Conservation (phyloP, 148 eudicot species). For the Spergularia bocconei region DNA sequence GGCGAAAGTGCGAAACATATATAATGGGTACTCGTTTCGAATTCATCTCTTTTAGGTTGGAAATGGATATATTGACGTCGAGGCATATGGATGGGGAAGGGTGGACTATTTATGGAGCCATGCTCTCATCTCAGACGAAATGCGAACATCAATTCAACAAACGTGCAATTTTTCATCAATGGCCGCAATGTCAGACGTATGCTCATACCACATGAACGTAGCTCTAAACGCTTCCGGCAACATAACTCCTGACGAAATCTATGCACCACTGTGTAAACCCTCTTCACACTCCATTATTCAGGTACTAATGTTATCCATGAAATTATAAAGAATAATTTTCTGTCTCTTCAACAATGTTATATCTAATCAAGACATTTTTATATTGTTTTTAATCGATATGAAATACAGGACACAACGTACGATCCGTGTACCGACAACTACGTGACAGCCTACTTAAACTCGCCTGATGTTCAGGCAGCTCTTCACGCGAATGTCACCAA, state of each 20-base stretch:
- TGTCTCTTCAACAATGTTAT: neutral
- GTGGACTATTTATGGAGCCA: slow-evolving; percentile 15
- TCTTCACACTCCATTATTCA: neutral
- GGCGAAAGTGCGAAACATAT: no score
- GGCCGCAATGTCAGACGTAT: neutral
- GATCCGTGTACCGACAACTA: slow-evolving; percentile 19
- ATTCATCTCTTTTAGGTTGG: neutral
- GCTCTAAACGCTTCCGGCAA: neutral
- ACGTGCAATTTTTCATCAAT: slow-evolving; percentile 7
- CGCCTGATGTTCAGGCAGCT: slow-evolving; percentile 18
- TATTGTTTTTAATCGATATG: neutral
- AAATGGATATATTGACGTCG: neutral
- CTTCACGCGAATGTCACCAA: slow-evolving; percentile 14
- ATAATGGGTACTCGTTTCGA: no score
- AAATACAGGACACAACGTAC: slow-evolving; percentile 12
- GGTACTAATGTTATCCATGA: neutral
- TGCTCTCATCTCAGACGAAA: slow-evolving; percentile 16
- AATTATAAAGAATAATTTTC: neutral
- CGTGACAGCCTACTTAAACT: slow-evolving; percentile 6
- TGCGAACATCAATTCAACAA: neutral
- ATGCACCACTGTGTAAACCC: slow-evolving; percentile 10
- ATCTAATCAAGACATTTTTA: neutral
- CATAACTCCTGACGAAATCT: slow-evolving; percentile 9
- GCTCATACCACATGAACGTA: neutral
- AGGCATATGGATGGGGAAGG: slow-evolving; percentile 6